phyloP scores from a whole-genome alignment of 768 basidiomycete genomes.

The Suillus weaverae region DNA sequence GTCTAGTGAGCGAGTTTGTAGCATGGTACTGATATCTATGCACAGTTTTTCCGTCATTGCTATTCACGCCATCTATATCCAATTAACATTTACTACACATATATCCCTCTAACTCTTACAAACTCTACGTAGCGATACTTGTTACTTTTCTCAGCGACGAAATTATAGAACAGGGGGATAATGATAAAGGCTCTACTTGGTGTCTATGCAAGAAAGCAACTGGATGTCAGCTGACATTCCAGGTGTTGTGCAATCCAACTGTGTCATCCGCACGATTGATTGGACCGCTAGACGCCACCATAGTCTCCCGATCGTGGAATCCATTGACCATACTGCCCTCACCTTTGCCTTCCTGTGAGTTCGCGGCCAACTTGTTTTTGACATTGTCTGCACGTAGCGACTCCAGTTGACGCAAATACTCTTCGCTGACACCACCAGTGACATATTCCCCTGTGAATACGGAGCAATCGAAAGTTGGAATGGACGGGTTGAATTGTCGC shows the following conservation, averaged over 20 bases:
- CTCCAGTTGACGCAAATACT: conserved; percentile 77
- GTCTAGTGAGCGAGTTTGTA: not conserved
- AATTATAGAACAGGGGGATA: not conserved
- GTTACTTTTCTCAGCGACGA: not conserved
- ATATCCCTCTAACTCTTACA: not conserved
- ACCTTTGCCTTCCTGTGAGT: conserved; percentile 38
- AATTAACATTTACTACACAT: conserved; percentile 7
- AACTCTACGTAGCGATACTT: not conserved
- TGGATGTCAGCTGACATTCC: conserved; percentile 40
- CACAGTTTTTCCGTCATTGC: not conserved
- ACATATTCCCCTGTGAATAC: conserved; percentile 98
- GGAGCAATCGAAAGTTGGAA: conserved; percentile 88
- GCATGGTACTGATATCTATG: not conserved
- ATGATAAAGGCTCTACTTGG: not conserved
- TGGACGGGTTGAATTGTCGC: conserved; percentile 75
- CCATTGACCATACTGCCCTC: conserved; percentile 27
- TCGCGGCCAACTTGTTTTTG: conserved; percentile 49
- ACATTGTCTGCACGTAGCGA: conserved; percentile 78
- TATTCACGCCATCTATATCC: conserved; percentile 6
- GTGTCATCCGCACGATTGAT: conserved; percentile 71
- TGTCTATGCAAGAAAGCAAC: not conserved
- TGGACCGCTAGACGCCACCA: conserved; percentile 40
- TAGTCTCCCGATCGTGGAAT: conserved; percentile 21
- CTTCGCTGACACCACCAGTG: conserved; percentile 87
- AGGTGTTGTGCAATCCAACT: conserved; percentile 78